Base-by-base conservation (phyloP, 371 early-diverging fungal genomes). In the Cokeromyces recurvatus region DNA sequence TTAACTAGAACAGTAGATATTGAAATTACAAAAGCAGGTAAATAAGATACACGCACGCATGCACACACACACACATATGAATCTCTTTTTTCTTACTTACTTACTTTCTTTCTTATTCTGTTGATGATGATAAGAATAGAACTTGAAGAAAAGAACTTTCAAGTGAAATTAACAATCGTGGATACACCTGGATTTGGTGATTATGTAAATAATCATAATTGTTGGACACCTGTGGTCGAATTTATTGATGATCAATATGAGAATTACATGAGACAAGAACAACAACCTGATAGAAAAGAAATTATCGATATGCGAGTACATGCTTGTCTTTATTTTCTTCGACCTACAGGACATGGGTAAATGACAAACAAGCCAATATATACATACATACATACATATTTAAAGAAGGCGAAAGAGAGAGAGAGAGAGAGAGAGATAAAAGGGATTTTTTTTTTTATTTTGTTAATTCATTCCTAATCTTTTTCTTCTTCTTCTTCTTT, bases 231-330 rank as follows among this genome's bases (percentile, higher is more conserved):
- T 48, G 69, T 86, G 52, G 64, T 84, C 31, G 78, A 85, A 35
- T 82, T 94, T 64, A 82, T 99, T 46, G 94, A 97, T 61, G 93
- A 93, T 50, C 96, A 95, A 68, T 93, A 94, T 74, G 92, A 89
- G 59, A 80, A 76, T 43, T 91, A 89, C 55, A 85, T 97, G 83
- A 81, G 85, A 55, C 75, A 78, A 47, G 86, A 87, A 58, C 66
- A 71, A 31, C 74, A 77, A 35, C 68, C 78, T 4, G 59, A 69
- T 15, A 65, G 86, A 24, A 51, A 68, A 37, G 68, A 77, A 22
- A 65, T 74, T 44, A 76, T 80, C 48, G 90, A 90, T 62, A 56
- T 81, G 52, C 64, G 90, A 40, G 82, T 90, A n/a, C 86, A 98
- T 59, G 94, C 90, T 3, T 92, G 93, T 59, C 60, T 98, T 22